These are phyloP conservation scores for Penstemon newberryi DNA, from an alignment of 257 asterid genomes.

Conservation along the genomic window DNA sequence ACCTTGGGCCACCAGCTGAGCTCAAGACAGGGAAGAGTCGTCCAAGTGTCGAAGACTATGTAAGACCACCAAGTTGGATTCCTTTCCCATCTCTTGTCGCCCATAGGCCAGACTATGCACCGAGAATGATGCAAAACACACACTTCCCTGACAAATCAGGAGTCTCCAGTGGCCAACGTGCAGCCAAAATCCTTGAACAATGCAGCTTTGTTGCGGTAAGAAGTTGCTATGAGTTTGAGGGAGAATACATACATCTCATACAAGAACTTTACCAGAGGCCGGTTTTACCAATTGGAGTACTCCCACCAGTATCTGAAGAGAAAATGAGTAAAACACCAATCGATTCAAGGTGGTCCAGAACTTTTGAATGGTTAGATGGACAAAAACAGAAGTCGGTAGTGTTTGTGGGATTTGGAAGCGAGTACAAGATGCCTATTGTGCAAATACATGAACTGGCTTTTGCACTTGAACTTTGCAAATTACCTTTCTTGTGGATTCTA, in stretches of 20 bases:
- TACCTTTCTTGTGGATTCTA: slow-evolving; percentile 50
- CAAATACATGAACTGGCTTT: slow-evolving; percentile 49
- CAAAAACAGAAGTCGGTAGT: slow-evolving; percentile 40
- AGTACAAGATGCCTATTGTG: slow-evolving; percentile 43
- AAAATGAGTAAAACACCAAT: slow-evolving; percentile 8
- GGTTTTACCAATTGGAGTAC: slow-evolving; percentile 43
- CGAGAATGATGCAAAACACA: slow-evolving; percentile 17
- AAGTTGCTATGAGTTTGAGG: slow-evolving; percentile 47
- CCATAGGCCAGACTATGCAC: slow-evolving; percentile 31
- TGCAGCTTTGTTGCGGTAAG: slow-evolving; percentile 37
- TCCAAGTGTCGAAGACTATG: slow-evolving; percentile 29
- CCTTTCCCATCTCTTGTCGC: slow-evolving; percentile 40
- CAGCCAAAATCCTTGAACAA: slow-evolving; percentile 32
- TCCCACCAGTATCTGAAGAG: slow-evolving; percentile 30
- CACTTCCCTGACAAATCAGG: slow-evolving; percentile 41
- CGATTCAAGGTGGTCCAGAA: not conserved
- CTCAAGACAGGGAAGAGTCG: slow-evolving; percentile 35
- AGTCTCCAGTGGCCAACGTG: slow-evolving; percentile 39
- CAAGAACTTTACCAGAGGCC: slow-evolving; percentile 37
- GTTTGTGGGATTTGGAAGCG: slow-evolving; percentile 57
- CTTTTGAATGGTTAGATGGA: slow-evolving; percentile 39
- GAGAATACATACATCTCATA: slow-evolving; percentile 29
- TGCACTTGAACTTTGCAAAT: slow-evolving; percentile 39
- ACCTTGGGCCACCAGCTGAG: slow-evolving; percentile 38
- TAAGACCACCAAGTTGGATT: slow-evolving; percentile 42